phyloP scores from a whole-genome alignment of 306 rosid genomes.

The Rosa lucieae region DNA sequence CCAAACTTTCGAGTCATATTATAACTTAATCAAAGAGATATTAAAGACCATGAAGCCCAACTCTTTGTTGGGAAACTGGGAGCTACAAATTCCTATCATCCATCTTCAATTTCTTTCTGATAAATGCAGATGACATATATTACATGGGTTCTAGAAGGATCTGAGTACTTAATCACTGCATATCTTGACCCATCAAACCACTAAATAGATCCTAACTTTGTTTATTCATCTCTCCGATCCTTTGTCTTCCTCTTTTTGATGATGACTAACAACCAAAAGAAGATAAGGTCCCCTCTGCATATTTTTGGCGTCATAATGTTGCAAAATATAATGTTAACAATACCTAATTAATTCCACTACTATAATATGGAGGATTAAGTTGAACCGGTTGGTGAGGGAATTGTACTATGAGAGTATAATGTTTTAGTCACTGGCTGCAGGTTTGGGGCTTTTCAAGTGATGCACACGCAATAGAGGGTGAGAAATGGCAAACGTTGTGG shows the following conservation, averaged over 20 bases:
- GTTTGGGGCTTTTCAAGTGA: neutral
- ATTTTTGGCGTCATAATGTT: neutral
- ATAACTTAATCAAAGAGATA: conserved; percentile 5
- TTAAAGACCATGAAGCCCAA: neutral
- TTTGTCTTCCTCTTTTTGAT: conserved; percentile 4
- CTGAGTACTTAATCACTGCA: neutral
- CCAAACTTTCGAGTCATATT: neutral
- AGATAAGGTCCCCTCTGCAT: conserved; percentile 5
- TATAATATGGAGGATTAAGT: neutral
- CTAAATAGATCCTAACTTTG: neutral
- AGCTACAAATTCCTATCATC: neutral
- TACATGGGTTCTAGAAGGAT: conserved; percentile 10
- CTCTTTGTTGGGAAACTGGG: conserved; percentile 1
- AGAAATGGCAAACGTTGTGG: conserved; percentile 29
- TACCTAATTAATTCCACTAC: neutral
- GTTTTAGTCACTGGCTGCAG: conserved; percentile 24
- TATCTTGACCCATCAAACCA: conserved; percentile 12
- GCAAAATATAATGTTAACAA: neutral
- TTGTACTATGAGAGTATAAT: conserved; percentile 6
- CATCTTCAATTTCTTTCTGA: neutral
- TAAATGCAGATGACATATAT: neutral
- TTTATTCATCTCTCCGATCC: neutral
- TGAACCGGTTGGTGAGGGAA: conserved; percentile 6
- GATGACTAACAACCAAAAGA: neutral
- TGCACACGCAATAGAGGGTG: conserved; percentile 15